Conservation (phyloP, 176 grass and related monocot species). For the Melocanna baccifera region DNA sequence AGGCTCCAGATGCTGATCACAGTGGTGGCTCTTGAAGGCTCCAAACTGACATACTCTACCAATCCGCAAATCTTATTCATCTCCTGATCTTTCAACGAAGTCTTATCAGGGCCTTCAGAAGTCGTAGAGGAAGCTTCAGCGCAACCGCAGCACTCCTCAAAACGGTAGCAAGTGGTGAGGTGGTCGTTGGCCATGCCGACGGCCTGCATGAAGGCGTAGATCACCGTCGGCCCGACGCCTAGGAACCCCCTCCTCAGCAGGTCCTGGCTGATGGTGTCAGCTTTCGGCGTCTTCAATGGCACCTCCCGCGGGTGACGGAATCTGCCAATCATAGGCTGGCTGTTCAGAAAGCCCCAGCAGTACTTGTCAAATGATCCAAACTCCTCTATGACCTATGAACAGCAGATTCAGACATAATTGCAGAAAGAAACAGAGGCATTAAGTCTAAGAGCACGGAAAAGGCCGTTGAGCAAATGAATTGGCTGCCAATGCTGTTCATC, state of each 20-base stretch:
- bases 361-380: constrained; percentile 90
- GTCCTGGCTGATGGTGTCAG: constrained; percentile 87
- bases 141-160: constrained; percentile 54
- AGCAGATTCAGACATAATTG: constrained; percentile 26
- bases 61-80: constrained; percentile 29
- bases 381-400: constrained; percentile 74
- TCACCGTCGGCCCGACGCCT: constrained; percentile 82
- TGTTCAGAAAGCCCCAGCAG: constrained; percentile 83
- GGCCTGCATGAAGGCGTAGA: constrained; percentile 98
- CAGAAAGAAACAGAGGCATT: constrained; percentile 18
- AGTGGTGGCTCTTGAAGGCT: constrained; percentile 24
- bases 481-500: neutral
- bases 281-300: constrained; percentile 75
- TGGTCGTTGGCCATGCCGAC: constrained; percentile 93
- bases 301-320: constrained; percentile 77
- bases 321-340: constrained; percentile 54
- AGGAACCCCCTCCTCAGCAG: constrained; percentile 68
- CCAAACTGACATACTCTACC: constrained; percentile 34
- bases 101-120: neutral
- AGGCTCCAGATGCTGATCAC: constrained; percentile 45
- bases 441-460: neutral
- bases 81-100: constrained; percentile 36
- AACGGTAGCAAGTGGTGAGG: constrained; percentile 71
- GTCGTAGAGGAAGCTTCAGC: neutral
- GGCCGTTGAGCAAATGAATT: neutral